phyloP scores from a whole-genome alignment of 164 flowering plant genomes.

The Stephania cephalantha region DNA sequence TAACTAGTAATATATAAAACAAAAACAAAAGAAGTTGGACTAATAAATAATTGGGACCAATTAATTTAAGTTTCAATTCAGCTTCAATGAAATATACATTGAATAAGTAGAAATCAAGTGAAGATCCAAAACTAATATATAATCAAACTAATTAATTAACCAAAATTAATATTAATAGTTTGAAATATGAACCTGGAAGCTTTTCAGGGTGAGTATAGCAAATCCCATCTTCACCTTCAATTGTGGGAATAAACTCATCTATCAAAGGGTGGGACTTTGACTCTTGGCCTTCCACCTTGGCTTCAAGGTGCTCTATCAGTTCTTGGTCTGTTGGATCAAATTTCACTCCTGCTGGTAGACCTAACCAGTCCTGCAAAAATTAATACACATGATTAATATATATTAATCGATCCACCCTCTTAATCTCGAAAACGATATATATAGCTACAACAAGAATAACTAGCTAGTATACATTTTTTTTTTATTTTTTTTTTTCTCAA shows the following conservation, averaged over 20 bases:
- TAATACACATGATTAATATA: too few relatives aligned
- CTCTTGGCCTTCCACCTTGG: constrained; percentile 62
- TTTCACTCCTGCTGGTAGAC: constrained; percentile 94
- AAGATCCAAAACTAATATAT: too few relatives aligned
- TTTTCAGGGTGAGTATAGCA: constrained; percentile 94
- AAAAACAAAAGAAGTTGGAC: not conserved
- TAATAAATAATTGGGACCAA: not conserved
- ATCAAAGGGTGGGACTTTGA: constrained; percentile 83
- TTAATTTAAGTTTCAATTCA: not conserved
- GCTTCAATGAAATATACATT: not conserved
- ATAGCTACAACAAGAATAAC: too few relatives aligned
- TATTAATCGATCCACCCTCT: not conserved
- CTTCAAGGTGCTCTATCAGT: constrained; percentile 86
- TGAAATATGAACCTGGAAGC: constrained; percentile 56
- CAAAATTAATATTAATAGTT: too few relatives aligned
- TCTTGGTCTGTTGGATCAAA: constrained; percentile 96
- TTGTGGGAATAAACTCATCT: constrained; percentile 87
- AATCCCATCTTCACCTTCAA: constrained; percentile 96
- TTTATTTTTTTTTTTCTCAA: not conserved
- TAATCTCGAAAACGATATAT: not conserved
- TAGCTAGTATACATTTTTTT: too few relatives aligned
- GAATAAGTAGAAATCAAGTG: too few relatives aligned
- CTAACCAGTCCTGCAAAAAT: constrained; percentile 72
- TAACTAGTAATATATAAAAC: constrained; percentile 10
- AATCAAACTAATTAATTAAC: too few relatives aligned